A percentile compares a stretch with the other conserved stretches of the same genome.
These are phyloP conservation scores for Discostella pseudostelligera DNA, from an alignment of 108 stramenopile species.

Conservation along the genomic window DNA sequence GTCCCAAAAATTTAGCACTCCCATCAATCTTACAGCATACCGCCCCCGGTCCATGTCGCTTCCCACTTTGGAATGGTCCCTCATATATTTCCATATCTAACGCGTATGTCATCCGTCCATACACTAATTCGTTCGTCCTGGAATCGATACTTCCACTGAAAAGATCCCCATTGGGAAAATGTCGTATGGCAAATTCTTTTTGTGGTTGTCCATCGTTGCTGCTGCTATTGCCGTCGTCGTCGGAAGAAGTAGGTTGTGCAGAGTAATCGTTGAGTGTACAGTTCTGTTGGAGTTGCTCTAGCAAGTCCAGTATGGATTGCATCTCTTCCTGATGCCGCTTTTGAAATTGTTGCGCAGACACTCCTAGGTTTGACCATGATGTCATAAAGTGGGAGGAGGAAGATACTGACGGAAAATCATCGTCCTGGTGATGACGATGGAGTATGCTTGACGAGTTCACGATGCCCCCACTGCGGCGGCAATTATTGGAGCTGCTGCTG, in stretches of 20 bases:
- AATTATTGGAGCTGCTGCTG: too few relatives aligned
- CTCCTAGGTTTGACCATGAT: too few relatives aligned
- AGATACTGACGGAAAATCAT: too few relatives aligned
- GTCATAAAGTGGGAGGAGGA: too few relatives aligned
- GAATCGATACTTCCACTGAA: conserved; percentile 40
- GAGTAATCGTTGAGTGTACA: background rate
- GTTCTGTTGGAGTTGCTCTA: background rate
- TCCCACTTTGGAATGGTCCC: conserved; percentile 34
- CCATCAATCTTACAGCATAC: conserved; percentile 40
- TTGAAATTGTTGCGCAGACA: background rate
- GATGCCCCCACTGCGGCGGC: too few relatives aligned
- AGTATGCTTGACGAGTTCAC: too few relatives aligned
- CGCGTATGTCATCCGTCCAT: conserved; percentile 26
- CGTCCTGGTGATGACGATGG: too few relatives aligned
- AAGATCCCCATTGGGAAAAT: conserved; percentile 44
- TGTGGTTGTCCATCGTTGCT: background rate
- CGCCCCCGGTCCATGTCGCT: conserved; percentile 40
- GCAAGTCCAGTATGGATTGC: background rate
- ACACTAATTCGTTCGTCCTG: conserved; percentile 24
- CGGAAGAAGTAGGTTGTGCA: background rate
- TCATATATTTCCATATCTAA: conserved; percentile 47
- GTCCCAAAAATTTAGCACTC: conserved; percentile 41
- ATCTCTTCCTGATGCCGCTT: background rate
- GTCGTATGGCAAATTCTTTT: conserved; percentile 25
- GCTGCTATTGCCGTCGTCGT: background rate